A percentile compares a stretch with the other conserved stretches of the same genome.
Evolutionary conservation across 2,329 filamentous ascomycete genomes (phyloP).

Genomic region (Elsinoe fawcettii): DNA sequence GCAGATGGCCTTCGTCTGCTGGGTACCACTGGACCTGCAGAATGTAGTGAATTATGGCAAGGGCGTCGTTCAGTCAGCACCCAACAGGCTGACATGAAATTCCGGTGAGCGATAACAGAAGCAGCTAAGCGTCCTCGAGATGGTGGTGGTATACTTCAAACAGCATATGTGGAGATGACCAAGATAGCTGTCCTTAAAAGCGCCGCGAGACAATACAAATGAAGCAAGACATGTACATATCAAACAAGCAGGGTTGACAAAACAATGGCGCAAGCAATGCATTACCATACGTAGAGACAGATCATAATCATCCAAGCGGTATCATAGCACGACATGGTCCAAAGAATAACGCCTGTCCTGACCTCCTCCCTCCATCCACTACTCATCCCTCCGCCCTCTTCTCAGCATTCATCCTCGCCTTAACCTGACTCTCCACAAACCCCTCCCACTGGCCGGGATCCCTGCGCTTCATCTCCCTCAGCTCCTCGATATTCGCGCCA

Average conservation of each 20-base stretch:
- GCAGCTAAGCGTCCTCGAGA: too few species aligned
- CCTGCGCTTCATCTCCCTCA: slow-evolving; percentile 50
- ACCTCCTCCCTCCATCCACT: not conserved
- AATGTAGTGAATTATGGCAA: too few species aligned
- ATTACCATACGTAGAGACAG: slow-evolving; percentile 1
- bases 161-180: too few species aligned
- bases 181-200: too few species aligned
- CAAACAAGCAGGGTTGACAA: not conserved
- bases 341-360: not conserved
- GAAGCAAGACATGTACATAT: too few species aligned
- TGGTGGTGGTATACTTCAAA: too few species aligned
- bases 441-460: slow-evolving; percentile 31
- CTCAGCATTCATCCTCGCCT: slow-evolving; percentile 26
- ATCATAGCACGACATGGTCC: not conserved
- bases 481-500: slow-evolving; percentile 58
- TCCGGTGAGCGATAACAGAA: too few species aligned
- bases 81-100: too few species aligned
- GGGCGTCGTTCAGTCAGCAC: too few species aligned
- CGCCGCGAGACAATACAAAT: too few species aligned
- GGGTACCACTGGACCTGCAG: too few species aligned
- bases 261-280: not conserved
- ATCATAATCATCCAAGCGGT: slow-evolving; percentile 1
- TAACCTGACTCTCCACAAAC: slow-evolving; percentile 31
- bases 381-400: not conserved
- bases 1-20: too few species aligned